Evolutionary conservation across 192 early-diverging fungal species (phyloP).

Genomic region (Cetraspora pellucida): DNA sequence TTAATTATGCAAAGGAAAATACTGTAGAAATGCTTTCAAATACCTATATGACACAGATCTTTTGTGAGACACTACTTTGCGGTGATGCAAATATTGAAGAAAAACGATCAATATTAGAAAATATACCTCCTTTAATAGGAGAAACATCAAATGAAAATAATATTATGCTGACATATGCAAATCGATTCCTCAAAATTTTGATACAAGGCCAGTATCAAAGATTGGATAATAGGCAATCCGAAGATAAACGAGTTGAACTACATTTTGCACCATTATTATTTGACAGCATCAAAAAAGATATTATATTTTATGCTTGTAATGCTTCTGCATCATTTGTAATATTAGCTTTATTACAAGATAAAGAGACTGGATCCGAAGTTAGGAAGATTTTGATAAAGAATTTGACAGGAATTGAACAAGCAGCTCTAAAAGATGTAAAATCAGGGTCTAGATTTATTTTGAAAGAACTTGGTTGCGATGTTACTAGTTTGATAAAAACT

Average conservation of each 20-base stretch:
- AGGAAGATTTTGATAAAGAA: neutral
- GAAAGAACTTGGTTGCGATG: neutral
- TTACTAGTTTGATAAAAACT: too few species aligned
- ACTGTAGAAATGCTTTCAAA: conserved; percentile 63
- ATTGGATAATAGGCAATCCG: neutral
- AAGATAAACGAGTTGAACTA: conserved; percentile 37
- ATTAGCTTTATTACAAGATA: conserved; percentile 46
- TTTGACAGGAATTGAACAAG: neutral
- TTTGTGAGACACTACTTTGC: conserved; percentile 71
- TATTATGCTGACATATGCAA: conserved; percentile 51
- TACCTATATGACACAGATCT: conserved; percentile 67
- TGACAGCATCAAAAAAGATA: conserved; percentile 38
- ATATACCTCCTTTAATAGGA: conserved; percentile 41
- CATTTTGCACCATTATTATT: conserved; percentile 43
- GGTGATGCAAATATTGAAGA: conserved; percentile 49
- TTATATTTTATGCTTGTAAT: conserved; percentile 38
- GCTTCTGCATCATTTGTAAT: conserved; percentile 42
- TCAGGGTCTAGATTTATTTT: conserved; percentile 5
- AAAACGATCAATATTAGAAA: conserved; percentile 46
- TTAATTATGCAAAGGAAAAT: conserved; percentile 57
- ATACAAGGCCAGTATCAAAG: conserved; percentile 39
- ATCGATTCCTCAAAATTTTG: conserved; percentile 56
- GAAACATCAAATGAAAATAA: conserved; percentile 40
- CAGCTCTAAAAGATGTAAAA: neutral
- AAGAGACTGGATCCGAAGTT: conserved; percentile 41